Evolutionary conservation across 75 land plant species (phyloP).

Genomic region (Isoetes taiwanensis): DNA sequence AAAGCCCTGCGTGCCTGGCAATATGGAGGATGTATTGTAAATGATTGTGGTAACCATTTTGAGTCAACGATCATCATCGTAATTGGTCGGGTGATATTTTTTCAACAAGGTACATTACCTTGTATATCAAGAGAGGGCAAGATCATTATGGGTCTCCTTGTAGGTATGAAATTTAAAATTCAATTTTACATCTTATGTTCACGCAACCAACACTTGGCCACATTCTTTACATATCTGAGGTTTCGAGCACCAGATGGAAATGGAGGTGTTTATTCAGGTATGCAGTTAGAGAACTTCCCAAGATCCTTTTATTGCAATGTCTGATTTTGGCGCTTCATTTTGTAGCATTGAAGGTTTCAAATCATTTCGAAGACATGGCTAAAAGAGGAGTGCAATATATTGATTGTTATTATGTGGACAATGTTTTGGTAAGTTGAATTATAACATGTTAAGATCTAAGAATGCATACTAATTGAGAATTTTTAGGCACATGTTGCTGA

Average conservation of each 20-base stretch:
- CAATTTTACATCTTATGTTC: too few relatives aligned
- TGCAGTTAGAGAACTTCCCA: neutral
- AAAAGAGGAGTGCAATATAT: conserved; percentile 54
- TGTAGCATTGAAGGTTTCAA: conserved; percentile 63
- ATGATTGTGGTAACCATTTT: too few relatives aligned
- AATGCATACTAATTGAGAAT: neutral
- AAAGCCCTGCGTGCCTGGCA: too few relatives aligned
- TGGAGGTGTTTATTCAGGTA: conserved; percentile 89
- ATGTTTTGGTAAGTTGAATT: conserved; percentile 50
- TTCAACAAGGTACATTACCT: conserved; percentile 90
- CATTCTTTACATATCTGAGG: neutral
- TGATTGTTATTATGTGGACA: conserved; percentile 85
- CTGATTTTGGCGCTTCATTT: too few relatives aligned
- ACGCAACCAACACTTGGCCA: neutral
- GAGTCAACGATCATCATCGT: too few relatives aligned
- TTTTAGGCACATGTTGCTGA: conserved; percentile 84
- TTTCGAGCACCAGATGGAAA: conserved; percentile 96
- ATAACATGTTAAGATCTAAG: too few relatives aligned
- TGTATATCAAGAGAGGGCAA: conserved; percentile 71
- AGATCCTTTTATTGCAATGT: too few relatives aligned
- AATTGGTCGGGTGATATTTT: conserved; percentile 55
- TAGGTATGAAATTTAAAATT: conserved; percentile 25
- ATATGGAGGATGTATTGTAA: too few relatives aligned
- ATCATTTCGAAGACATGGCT: conserved; percentile 73
- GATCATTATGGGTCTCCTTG: conserved; percentile 71